A percentile compares a stretch with the other conserved stretches of the same genome.
Evolutionary conservation across 164 flowering plant species (phyloP).

Genomic region (Nelumbo lutea): DNA sequence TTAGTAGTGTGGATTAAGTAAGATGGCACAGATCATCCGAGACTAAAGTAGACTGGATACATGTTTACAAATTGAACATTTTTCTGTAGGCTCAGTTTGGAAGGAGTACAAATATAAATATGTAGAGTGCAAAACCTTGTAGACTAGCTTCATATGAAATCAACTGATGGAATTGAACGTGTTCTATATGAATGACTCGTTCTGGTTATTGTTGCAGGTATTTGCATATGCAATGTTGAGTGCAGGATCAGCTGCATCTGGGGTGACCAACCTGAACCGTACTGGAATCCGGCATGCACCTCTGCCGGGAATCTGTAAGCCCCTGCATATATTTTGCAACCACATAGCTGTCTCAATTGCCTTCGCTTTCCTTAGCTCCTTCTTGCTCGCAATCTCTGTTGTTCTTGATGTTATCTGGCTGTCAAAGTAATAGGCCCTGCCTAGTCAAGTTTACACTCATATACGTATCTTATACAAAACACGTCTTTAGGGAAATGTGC

Average conservation of each 20-base stretch:
- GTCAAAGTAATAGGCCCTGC: conserved; percentile 29
- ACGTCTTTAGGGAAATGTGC: no score
- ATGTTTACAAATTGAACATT: no score
- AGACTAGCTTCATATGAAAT: not conserved
- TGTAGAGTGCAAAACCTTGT: no score
- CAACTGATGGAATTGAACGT: not conserved
- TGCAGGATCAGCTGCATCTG: conserved; percentile 89
- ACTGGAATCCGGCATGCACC: conserved; percentile 73
- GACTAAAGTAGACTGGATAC: no score
- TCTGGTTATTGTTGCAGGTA: conserved; percentile 30
- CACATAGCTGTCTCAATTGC: conserved; percentile 62
- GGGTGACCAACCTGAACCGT: conserved; percentile 77
- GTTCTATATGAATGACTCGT: not conserved
- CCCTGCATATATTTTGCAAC: conserved; percentile 65
- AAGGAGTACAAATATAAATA: no score
- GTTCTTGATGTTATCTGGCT: conserved; percentile 69
- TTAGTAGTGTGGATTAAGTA: no score
- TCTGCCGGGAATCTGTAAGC: conserved; percentile 82
- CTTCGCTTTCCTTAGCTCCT: conserved; percentile 66
- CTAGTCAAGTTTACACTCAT: no score
- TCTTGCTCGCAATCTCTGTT: conserved; percentile 58
- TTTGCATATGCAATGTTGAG: conserved; percentile 83
- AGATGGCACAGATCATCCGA: no score
- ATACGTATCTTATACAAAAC: no score
- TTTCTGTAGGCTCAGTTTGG: no score